phyloP scores from a whole-genome alignment of 345 rosid genomes.

The Gossypium australe region DNA sequence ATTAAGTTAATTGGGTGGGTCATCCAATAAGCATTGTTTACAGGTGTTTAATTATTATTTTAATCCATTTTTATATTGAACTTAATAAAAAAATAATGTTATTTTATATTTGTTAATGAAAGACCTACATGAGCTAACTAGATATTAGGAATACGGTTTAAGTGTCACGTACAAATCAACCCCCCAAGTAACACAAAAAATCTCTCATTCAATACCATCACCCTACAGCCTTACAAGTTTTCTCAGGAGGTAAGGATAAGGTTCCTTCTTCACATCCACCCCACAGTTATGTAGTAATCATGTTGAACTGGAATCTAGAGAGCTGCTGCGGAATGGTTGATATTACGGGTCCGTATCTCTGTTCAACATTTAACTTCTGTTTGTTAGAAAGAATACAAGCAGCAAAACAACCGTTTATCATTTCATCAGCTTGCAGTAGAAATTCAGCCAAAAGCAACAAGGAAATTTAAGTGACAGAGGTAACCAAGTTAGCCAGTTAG shows the following conservation, averaged over 20 bases:
- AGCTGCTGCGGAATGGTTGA: conserved; percentile 96
- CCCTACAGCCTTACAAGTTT: not conserved
- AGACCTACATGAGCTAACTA: too few species aligned
- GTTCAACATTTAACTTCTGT: conserved; percentile 17
- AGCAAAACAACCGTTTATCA: not conserved
- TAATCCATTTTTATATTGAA: too few species aligned
- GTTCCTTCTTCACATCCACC: conserved; percentile 4
- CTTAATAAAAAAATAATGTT: too few species aligned
- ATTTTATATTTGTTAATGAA: too few species aligned
- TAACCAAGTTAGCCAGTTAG: too few species aligned
- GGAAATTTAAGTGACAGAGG: too few species aligned
- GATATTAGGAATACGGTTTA: too few species aligned
- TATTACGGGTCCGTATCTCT: conserved; percentile 89
- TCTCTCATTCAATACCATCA: not conserved
- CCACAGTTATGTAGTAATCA: conserved; percentile 56
- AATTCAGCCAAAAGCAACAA: too few species aligned
- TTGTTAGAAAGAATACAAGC: not conserved
- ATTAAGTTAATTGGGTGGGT: too few species aligned
- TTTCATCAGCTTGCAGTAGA: not conserved
- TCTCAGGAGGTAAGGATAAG: not conserved
- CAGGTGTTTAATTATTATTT: too few species aligned
- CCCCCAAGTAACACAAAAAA: not conserved
- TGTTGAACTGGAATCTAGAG: conserved; percentile 88
- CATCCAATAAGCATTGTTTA: too few species aligned
- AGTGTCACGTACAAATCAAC: too few species aligned